These are phyloP conservation scores for Jaltomata sinuosa DNA, from an alignment of 257 asterid genomes.

Conservation along the genomic window DNA sequence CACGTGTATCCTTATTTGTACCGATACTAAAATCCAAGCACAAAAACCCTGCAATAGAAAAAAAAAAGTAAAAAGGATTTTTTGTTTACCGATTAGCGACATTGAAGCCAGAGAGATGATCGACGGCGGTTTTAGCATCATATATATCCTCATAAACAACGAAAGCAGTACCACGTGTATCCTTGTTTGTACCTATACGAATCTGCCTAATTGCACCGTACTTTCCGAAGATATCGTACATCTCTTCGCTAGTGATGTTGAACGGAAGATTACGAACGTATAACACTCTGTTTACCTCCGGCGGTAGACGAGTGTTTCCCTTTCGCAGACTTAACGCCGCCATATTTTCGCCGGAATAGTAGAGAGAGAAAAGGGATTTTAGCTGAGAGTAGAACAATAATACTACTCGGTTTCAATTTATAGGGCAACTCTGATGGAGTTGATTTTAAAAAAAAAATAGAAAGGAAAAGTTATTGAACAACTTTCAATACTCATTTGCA, in stretches of 20 bases:
- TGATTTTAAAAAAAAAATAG: background rate
- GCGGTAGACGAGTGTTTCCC: slow-evolving; percentile 83
- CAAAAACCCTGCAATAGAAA: no score
- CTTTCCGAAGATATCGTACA: slow-evolving; percentile 92
- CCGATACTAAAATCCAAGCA: no score
- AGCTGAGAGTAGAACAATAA: no score
- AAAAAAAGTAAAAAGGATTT: no score
- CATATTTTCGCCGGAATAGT: slow-evolving; percentile 25
- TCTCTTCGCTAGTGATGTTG: slow-evolving; percentile 94
- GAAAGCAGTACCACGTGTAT: slow-evolving; percentile 90
- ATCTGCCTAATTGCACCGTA: slow-evolving; percentile 91
- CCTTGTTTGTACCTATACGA: slow-evolving; percentile 80
- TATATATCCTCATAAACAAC: slow-evolving; percentile 92
- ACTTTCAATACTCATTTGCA: no score
- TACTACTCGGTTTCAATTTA: background rate
- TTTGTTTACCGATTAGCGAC: slow-evolving; percentile 52
- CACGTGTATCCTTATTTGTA: no score
- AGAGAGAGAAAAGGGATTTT: no score
- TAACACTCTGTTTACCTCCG: slow-evolving; percentile 80
- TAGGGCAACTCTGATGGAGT: background rate
- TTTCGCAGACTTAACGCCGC: slow-evolving; percentile 79
- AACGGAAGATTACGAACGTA: slow-evolving; percentile 85
- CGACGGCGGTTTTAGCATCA: slow-evolving; percentile 92
- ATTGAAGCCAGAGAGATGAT: slow-evolving; percentile 85
- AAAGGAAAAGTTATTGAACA: background rate